phyloP scores from a whole-genome alignment of 495 filamentous ascomycete genomes.

The Endocarpon pusillum region DNA sequence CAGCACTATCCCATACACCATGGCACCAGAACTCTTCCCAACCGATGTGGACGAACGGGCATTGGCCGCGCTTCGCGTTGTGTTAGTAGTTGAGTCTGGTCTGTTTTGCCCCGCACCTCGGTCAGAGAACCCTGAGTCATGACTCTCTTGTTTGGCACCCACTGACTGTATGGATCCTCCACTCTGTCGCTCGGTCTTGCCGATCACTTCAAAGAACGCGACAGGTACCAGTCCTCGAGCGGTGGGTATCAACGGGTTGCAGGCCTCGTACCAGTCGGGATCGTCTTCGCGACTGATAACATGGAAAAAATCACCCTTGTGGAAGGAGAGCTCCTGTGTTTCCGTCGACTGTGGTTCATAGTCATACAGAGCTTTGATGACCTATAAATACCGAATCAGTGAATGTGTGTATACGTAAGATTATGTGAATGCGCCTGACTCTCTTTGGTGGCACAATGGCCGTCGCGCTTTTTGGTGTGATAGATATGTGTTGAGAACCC shows the following conservation, averaged over 20 bases:
- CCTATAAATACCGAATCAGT: constrained; percentile 35
- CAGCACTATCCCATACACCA: constrained; percentile 91
- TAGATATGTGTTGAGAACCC: constrained; percentile 70
- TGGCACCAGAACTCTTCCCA: constrained; percentile 56
- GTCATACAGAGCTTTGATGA: constrained; percentile 92
- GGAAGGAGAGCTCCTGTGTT: constrained; percentile 70
- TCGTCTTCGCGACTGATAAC: constrained; percentile 95
- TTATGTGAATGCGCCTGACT: constrained; percentile 32
- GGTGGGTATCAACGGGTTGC: constrained; percentile 79
- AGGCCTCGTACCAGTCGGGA: constrained; percentile 93
- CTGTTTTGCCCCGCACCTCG: constrained; percentile 20
- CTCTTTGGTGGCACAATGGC: constrained; percentile 95
- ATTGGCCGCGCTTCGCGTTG: constrained; percentile 7
- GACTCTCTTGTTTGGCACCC: constrained; percentile 25
- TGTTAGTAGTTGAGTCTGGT: constrained; percentile 20
- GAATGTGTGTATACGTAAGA: neutral
- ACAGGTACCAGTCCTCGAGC: constrained; percentile 87
- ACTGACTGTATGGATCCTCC: constrained; percentile 49
- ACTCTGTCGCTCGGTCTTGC: constrained; percentile 78
- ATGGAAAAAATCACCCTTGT: constrained; percentile 93
- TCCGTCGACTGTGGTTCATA: constrained; percentile 54
- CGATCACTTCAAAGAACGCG: constrained; percentile 77
- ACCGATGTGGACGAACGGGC: constrained; percentile 33
- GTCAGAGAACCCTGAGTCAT: constrained; percentile 75
- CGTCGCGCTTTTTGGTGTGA: constrained; percentile 83